These are phyloP conservation scores for Darksidea phi DNA, from an alignment of 495 filamentous ascomycete genomes.

Conservation along the genomic window DNA sequence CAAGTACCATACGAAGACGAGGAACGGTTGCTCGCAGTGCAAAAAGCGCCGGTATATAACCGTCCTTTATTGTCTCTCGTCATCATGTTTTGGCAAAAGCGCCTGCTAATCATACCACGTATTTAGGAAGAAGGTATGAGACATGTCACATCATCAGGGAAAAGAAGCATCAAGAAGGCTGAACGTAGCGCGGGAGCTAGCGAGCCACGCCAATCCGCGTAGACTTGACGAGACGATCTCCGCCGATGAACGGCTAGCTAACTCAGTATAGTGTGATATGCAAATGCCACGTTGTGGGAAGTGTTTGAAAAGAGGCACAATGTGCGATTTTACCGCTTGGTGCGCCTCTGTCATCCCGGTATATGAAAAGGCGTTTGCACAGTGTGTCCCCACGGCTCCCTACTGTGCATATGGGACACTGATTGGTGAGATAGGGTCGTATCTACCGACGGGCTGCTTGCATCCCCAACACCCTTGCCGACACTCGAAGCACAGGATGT, in stretches of 20 bases:
- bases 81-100: no score
- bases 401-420: not conserved
- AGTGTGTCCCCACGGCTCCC: not conserved
- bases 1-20: not conserved
- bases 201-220: not conserved
- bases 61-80: no score
- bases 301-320: slow-evolving; percentile 1
- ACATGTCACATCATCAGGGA: not conserved
- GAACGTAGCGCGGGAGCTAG: not conserved
- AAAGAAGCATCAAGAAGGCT: not conserved
- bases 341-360: not conserved
- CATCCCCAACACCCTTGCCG: not conserved
- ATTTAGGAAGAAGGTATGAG: slow-evolving; percentile 9
- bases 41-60: not conserved
- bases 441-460: not conserved
- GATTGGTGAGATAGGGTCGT: not conserved
- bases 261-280: slow-evolving; percentile 1
- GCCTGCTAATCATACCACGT: no score
- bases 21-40: slow-evolving; percentile 16
- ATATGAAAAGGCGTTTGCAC: not conserved
- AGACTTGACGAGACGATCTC: not conserved
- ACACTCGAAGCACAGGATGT: slow-evolving; percentile 3
- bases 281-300: slow-evolving; percentile 5
- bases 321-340: slow-evolving; percentile 10
- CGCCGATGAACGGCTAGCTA: not conserved